A percentile compares a stretch with the other conserved stretches of the same genome.
phyloP scores from a whole-genome alignment of 352 stramenopile species.

The Globisporangium nunn region DNA sequence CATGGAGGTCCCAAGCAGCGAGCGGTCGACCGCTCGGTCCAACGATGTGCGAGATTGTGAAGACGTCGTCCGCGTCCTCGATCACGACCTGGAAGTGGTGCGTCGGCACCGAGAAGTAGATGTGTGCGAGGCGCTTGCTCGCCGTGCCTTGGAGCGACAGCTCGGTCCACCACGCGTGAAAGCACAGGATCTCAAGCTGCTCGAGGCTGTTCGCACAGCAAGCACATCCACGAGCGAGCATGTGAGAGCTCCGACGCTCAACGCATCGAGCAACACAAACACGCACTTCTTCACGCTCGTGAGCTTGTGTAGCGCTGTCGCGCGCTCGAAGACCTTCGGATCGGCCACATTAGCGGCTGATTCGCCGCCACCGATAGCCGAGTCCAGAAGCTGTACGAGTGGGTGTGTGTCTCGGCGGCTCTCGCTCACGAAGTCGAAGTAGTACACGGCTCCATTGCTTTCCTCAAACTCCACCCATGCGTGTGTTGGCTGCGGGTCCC shows the following conservation, averaged over 20 bases:
- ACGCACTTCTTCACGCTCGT: conserved; percentile 46
- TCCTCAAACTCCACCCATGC: conserved; percentile 60
- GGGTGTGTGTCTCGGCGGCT: conserved; percentile 27
- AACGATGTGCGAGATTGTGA: conserved; percentile 70
- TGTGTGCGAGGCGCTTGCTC: conserved; percentile 22
- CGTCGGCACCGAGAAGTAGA: conserved; percentile 69
- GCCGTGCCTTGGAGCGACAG: conserved; percentile 25
- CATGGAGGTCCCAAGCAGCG: conserved; percentile 57
- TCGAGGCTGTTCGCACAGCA: conserved; percentile 23
- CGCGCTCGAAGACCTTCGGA: conserved; percentile 40
- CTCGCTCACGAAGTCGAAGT: conserved; percentile 52
- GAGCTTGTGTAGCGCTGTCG: conserved; percentile 35
- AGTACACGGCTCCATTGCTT: conserved; percentile 19
- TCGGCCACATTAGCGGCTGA: conserved; percentile 18
- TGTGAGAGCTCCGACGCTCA: not conserved
- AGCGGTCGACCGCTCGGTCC: conserved; percentile 36
- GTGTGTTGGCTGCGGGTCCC: conserved; percentile 1
- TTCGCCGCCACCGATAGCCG: conserved; percentile 1
- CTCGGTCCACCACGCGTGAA: conserved; percentile 68
- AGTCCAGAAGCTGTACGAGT: conserved; percentile 21
- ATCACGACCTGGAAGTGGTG: conserved; percentile 58
- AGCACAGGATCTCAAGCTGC: conserved; percentile 55
- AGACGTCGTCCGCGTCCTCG: conserved; percentile 57
- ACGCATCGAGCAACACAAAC: not conserved
- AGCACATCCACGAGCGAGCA: not conserved